These are phyloP conservation scores for Plasmodium relictum DNA, from an alignment of 169 alveolate genomes.

Conservation along the genomic window DNA sequence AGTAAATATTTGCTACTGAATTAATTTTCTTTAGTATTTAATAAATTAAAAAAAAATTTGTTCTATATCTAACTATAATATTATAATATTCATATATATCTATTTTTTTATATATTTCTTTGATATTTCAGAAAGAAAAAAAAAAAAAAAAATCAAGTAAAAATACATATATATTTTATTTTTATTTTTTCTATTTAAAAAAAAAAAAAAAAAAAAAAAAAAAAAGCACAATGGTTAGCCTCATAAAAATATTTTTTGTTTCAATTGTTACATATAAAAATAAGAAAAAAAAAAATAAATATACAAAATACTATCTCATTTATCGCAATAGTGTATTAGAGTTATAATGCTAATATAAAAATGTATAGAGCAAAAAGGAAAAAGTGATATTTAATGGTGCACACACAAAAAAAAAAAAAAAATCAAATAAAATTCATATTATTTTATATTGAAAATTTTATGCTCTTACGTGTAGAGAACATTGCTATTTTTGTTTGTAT, in stretches of 20 bases:
- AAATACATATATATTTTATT: too few species aligned
- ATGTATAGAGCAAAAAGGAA: not conserved
- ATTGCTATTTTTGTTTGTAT: not conserved
- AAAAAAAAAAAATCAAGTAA: too few species aligned
- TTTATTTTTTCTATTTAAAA: too few species aligned
- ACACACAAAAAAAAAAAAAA: slow-evolving; percentile 21
- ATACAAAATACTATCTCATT: too few species aligned
- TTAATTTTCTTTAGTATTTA: too few species aligned
- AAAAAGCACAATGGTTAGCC: too few species aligned
- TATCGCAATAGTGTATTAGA: not conserved
- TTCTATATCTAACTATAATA: not conserved
- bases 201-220: not conserved
- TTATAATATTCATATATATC: not conserved
- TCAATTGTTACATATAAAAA: too few species aligned
- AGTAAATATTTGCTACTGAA: not conserved
- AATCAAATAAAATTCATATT: not conserved
- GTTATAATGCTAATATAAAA: not conserved
- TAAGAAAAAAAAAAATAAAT: too few species aligned
- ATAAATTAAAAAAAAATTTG: too few species aligned
- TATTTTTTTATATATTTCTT: not conserved
- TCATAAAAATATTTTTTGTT: too few species aligned
- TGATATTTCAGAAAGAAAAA: too few species aligned
- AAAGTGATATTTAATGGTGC: not conserved
- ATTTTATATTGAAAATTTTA: not conserved
- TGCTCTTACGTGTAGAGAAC: not conserved